A percentile compares a stretch with the other conserved stretches of the same genome.
Conservation (phyloP, 2,329 filamentous ascomycete species). For the Fusarium continuum region DNA sequence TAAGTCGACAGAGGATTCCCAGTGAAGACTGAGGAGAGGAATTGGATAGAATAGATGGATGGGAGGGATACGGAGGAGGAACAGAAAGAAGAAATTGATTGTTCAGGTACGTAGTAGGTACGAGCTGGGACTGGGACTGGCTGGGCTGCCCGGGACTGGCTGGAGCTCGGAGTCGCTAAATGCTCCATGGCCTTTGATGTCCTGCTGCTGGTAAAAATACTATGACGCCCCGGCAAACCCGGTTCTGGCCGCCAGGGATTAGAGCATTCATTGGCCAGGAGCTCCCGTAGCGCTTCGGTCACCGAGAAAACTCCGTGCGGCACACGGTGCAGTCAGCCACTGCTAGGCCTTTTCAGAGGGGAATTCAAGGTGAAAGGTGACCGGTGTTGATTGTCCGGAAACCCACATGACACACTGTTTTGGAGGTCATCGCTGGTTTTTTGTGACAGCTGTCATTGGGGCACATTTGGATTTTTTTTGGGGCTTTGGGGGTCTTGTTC, state of each 20-base stretch:
- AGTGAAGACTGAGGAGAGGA: slow-evolving; percentile 34
- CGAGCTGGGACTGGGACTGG: slow-evolving; percentile 5
- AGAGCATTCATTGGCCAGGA: slow-evolving; percentile 33
- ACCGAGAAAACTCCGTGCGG: slow-evolving; percentile 33
- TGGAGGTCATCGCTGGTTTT: slow-evolving; percentile 33
- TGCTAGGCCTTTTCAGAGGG: slow-evolving; percentile 20
- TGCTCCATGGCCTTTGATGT: slow-evolving; percentile 43
- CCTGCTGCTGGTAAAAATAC: slow-evolving; percentile 41
- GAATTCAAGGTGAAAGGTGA: slow-evolving; percentile 15
- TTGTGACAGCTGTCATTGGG: slow-evolving; percentile 28
- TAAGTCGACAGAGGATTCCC: slow-evolving; percentile 52
- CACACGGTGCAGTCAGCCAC: slow-evolving; percentile 35
- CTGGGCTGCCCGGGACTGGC: slow-evolving; percentile 12
- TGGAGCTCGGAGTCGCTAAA: slow-evolving; percentile 34
- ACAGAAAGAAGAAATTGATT: slow-evolving; percentile 34
- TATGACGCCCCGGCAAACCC: slow-evolving; percentile 45
- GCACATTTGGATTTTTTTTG: slow-evolving; percentile 28
- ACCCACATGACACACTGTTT: slow-evolving; percentile 34
- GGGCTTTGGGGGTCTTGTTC: slow-evolving; percentile 28
- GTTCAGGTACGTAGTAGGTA: slow-evolving; percentile 25
- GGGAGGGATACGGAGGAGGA: slow-evolving; percentile 19
- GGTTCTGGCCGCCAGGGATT: slow-evolving; percentile 40
- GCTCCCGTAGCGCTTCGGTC: slow-evolving; percentile 27
- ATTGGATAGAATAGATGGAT: slow-evolving; percentile 24
- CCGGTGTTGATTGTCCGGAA: slow-evolving; percentile 31